Evolutionary conservation across 495 filamentous ascomycete species (phyloP), one percentile per base, ranked within the genome.

Genomic region (Penicillium psychrofluorescens): DNA sequence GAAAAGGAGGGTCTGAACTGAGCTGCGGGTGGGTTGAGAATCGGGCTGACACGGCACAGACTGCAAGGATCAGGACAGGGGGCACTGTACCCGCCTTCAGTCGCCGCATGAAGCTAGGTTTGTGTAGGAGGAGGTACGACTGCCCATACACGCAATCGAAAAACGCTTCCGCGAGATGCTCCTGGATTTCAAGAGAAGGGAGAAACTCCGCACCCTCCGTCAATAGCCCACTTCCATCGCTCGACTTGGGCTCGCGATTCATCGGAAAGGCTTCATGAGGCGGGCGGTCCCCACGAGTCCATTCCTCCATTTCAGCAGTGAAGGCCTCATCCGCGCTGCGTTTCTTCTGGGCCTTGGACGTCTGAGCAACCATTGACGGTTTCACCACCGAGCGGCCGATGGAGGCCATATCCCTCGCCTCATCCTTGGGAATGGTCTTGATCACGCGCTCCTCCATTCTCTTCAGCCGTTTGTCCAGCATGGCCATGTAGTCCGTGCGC

Each of bases 371-470:
- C 22, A 81, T 71, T 4, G 85, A 74, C 12, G 90, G 90, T 54
- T 88, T 94, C 15, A 96, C 87, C 27, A 82, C 70, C 15, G 88
- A 86, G 46, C 89, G 73, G 8, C 79, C 83, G 36, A 90, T 82
- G 11, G 72, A 67, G 11, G 72, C 59, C 45, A 82, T 75, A 45
- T 77, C 71, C 38, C 69, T 67, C 29, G 71, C 59, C 52, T 92
- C 88, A 29, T 88, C 79, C 55, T 90, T 95, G 6, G 92, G 92
- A 12, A 98, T 84, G 42, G 90, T 84, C 62, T 95, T 96, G 69
- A 96, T 94, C 35, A 98, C 90, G 35, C 91, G 82, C 54, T 98
- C 92, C 64, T 98, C 92, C 92, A 98, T 98, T 41, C 90, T 71
- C 68, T 88, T 91, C 45, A 92, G 61, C 43, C 91, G 73, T 63